Base-by-base conservation (phyloP, 306 rosid genomes). In the Coriaria nepalensis region DNA sequence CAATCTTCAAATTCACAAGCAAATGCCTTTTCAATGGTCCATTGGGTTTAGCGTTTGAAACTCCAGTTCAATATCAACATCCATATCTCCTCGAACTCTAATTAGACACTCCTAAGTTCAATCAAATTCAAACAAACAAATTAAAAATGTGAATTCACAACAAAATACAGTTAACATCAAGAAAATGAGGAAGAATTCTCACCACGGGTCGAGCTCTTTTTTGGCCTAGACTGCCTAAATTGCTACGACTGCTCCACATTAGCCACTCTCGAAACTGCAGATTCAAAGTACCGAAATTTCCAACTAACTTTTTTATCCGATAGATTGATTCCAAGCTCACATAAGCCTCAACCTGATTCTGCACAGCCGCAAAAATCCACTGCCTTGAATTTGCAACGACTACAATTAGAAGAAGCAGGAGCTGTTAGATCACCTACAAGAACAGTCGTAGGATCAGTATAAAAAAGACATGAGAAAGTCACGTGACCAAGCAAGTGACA, bases 201-300 rank as follows among this genome's bases (percentile, higher is more conserved):
- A 86, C 93, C 87, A 37, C 51, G 4, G 93, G 85, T 62, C 80
- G 72, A 45, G 94, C 69, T 59, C 68, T 77, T 56, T 56, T 73
- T 78, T 2, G 94, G 94, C 43, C 85, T 72, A 6, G 88, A 75
- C 55, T 78, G 79, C 58, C 94, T 56, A 33, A 83, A 76, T 56
- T 80, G 63, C 67, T 61, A 68, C 70, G 73, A 70, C 62, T 78
- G 53, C n/a, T 57, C 58, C 39, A 68, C 74, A 72, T 77, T 81
- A 10, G 77, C 77, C 13, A 88, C 76, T 2, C 83, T 81, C 55
- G 83, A 43, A 36, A 88, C 86, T 9, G 96, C 96, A 33, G 93
- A 80, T 32, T 88, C 83, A 35, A 47, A 0, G 95, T 83, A 40
- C 93, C 96, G 0, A 69, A 59, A 45, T 88, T 88, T 2, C 93